Evolutionary conservation across 164 flowering plant genomes (phyloP), one percentile per base, ranked within the genome.

Genomic region (Magnolia kwangsiensis): DNA sequence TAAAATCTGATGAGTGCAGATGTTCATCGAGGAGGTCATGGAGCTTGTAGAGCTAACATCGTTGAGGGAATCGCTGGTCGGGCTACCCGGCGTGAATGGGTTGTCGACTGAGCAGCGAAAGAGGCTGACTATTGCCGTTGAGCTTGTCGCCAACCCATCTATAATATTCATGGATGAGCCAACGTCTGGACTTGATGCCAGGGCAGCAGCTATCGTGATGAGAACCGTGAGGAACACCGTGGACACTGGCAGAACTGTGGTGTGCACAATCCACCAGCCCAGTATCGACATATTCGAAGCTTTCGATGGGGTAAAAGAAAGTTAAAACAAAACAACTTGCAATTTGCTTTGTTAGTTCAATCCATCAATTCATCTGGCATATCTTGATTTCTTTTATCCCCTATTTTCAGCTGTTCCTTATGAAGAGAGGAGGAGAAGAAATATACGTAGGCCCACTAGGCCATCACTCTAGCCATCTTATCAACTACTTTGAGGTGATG

Each of bases 211-310:
- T 16, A 85, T 87, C 78, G 89, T 87, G 68, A 87, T 87, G 89
- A 84, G 89, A 77, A 80, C 89, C 0, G 87, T 87, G n/a, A 84
- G 88, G 72, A 87, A 87, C 78, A 87, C 86, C 0, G 89, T 85
- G 37, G 84, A 85, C 71, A 87, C 89, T 1, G 87, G 90, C 45
- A 80, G 90, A 76, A 87, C 88, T 4, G 88, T 87, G 20, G 90
- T 87, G 50, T 87, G 90, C 88, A 87, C 90, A 69, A 87, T 87
- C 50, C 90, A 87, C 81, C 90, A 87, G 74, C 90, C 90, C 18
- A 87, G 90, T 75, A 87, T 87, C 58, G 88, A 87, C 75, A 86
- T 87, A 68, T 87, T 87, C 72, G 90, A 87, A 72, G 78, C 90
- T 1, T 87, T 87, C 63, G 90, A 87, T 70, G 90, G 86, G 88